Percentiles rank a stretch among this genome's conserved stretches.
Conservation (phyloP, 345 rosid species). For the Populus alba region DNA sequence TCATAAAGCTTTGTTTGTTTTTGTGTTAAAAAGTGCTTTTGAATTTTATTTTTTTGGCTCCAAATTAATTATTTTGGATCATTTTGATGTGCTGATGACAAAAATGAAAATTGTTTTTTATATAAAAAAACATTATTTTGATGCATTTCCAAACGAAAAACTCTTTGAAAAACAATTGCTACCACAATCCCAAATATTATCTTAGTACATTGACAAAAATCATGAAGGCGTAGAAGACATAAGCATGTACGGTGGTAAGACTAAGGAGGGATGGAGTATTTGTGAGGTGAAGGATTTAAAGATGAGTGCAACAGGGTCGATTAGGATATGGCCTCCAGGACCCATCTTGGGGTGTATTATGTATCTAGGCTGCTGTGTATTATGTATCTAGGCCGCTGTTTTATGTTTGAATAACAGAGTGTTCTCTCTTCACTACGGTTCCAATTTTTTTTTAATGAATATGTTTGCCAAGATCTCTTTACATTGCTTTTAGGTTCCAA, state of each 20-base stretch:
- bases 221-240: not conserved
- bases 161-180: too few species aligned
- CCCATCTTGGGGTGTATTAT: not conserved
- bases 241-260: not conserved
- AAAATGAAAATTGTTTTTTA: too few species aligned
- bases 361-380: not conserved
- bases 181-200: too few species aligned
- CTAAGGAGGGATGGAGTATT: not conserved
- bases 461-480: not conserved
- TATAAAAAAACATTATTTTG: too few species aligned
- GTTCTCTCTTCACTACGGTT: not conserved
- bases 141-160: too few species aligned
- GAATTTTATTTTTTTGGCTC: too few species aligned
- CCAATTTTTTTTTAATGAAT: not conserved
- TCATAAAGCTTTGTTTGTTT: not conserved
- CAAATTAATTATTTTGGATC: too few species aligned
- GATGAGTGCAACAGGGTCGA: not conserved
- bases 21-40: too few species aligned
- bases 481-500: not conserved
- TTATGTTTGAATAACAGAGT: not conserved
- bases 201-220: not conserved
- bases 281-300: not conserved
- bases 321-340: not conserved
- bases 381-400: not conserved
- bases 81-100: too few species aligned